Conservation (phyloP, 768 basidiomycete species). For the Calocybe gangraenosa region DNA sequence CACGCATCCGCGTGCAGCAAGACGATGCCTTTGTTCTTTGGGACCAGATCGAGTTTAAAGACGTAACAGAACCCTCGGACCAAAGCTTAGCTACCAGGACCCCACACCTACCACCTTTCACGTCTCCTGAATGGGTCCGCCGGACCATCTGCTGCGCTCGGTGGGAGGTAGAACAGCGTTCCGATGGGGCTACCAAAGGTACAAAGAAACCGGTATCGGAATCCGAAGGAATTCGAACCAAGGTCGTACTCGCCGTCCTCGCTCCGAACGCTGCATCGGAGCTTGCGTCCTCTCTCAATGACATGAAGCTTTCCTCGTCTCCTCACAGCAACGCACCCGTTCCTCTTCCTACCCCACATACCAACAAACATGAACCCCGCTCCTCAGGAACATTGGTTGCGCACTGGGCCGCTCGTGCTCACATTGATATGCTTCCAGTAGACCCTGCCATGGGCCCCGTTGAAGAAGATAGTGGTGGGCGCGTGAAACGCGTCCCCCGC, state of each 20-base stretch:
- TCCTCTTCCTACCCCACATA: conserved; percentile 60
- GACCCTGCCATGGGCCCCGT: conserved; percentile 36
- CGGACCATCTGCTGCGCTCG: conserved; percentile 79
- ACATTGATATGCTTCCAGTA: conserved; percentile 53
- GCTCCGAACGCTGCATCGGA: conserved; percentile 19
- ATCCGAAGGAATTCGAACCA: conserved; percentile 19
- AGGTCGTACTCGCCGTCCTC: conserved; percentile 61
- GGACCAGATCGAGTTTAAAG: conserved; percentile 63
- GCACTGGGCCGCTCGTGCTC: conserved; percentile 65
- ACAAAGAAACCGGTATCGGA: conserved; percentile 2
- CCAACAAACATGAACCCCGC: conserved; percentile 60
- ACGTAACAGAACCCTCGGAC: conserved; percentile 15
- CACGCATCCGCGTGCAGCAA: conserved; percentile 75
- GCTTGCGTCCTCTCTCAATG: conserved; percentile 28
- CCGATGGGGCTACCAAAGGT: conserved; percentile 20
- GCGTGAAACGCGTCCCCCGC: conserved; percentile 18
- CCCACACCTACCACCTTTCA: conserved; percentile 17
- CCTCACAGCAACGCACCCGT: conserved; percentile 44
- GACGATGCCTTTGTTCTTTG: conserved; percentile 82
- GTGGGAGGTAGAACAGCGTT: conserved; percentile 64
- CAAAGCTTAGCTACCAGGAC: conserved; percentile 20
- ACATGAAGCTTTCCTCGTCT: conserved; percentile 20
- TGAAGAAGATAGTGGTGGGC: conserved; percentile 27
- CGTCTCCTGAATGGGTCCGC: conserved; percentile 81
- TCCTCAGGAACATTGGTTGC: conserved; percentile 59